Evolutionary conservation across 2,329 filamentous ascomycete genomes (phyloP).

Genomic region (Rhynchosporium graminicola): DNA sequence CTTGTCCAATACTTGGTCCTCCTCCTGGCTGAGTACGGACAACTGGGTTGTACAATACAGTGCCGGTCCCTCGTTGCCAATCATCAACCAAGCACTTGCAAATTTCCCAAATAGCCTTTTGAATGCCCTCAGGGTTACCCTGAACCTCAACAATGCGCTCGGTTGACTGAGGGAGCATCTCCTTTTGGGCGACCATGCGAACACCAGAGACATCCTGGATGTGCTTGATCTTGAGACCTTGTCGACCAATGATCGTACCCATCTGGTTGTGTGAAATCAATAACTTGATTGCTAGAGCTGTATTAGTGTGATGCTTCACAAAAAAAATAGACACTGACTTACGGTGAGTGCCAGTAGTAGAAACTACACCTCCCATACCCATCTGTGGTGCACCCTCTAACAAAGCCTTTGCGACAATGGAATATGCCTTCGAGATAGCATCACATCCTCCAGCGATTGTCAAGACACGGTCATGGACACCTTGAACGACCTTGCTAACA

Average conservation of each 20-base stretch:
- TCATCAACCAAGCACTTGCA: constrained; percentile 98
- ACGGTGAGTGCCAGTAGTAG: constrained; percentile 93
- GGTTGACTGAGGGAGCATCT: constrained; percentile 98
- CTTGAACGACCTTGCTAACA: constrained; percentile 97
- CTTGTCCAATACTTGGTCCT: constrained; percentile 44
- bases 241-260: constrained; percentile 97
- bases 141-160: constrained; percentile 97
- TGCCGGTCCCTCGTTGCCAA: constrained; percentile 95
- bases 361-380: constrained; percentile 91
- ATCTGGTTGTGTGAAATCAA: constrained; percentile 99
- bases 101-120: constrained; percentile 97
- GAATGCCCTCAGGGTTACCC: constrained; percentile 90
- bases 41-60: constrained; percentile 94
- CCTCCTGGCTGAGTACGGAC: constrained; percentile 77
- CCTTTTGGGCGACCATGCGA: constrained; percentile 98
- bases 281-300: constrained; percentile 78
- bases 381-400: constrained; percentile 92
- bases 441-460: constrained; percentile 91
- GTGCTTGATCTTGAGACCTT: constrained; percentile 98
- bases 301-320: constrained; percentile 14
- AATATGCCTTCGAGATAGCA: constrained; percentile 87
- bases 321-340: constrained; percentile 47
- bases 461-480: constrained; percentile 94
- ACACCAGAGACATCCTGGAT: constrained; percentile 97
- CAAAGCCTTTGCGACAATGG: constrained; percentile 86